Percentiles rank a stretch among this genome's conserved stretches.
Conservation (phyloP, 306 rosid genomes). For the Luffa aegyptiaca region DNA sequence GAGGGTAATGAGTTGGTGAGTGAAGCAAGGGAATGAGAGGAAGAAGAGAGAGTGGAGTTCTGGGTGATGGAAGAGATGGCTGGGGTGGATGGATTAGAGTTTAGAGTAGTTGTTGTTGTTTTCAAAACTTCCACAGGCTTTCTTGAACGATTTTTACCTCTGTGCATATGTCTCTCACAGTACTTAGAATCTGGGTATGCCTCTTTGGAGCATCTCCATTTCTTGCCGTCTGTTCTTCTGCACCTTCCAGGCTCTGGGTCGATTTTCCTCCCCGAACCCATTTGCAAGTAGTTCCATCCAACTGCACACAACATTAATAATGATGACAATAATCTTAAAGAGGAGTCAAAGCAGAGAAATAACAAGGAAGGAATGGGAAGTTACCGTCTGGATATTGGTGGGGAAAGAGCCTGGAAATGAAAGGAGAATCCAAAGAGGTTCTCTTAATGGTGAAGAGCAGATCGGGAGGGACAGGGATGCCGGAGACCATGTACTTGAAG, state of each 20-base stretch:
- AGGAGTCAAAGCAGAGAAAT: background rate
- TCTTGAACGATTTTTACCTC: conserved; percentile 99
- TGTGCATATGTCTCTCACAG: conserved; percentile 99
- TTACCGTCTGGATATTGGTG: conserved; percentile 61
- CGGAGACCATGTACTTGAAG: conserved; percentile 92
- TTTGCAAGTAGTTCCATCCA: conserved; percentile 89
- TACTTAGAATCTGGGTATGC: conserved; percentile 90
- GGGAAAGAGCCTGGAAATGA: conserved; percentile 48
- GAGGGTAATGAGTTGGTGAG: conserved; percentile 11
- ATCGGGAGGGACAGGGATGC: conserved; percentile 83
- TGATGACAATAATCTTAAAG: background rate
- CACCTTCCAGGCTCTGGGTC: conserved; percentile 98
- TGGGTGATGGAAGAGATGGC: conserved; percentile 42
- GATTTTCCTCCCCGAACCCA: conserved; percentile 85
- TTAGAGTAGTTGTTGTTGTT: conserved; percentile 25
- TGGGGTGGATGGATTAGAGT: conserved; percentile 24
- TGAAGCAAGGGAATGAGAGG: conserved; percentile 15
- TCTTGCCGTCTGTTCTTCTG: conserved; percentile 97
- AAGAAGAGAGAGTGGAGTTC: conserved; percentile 16
- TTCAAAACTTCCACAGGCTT: conserved; percentile 94
- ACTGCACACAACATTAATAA: conserved; percentile 27
- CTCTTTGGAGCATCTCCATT: conserved; percentile 96
- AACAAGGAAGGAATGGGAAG: background rate
- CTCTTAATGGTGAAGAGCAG: conserved; percentile 61
- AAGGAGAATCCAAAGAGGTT: conserved; percentile 48